Evolutionary conservation across 2,329 filamentous ascomycete species (phyloP), one percentile per base, ranked within the genome.

Genomic region (Diaporthe sp.): DNA sequence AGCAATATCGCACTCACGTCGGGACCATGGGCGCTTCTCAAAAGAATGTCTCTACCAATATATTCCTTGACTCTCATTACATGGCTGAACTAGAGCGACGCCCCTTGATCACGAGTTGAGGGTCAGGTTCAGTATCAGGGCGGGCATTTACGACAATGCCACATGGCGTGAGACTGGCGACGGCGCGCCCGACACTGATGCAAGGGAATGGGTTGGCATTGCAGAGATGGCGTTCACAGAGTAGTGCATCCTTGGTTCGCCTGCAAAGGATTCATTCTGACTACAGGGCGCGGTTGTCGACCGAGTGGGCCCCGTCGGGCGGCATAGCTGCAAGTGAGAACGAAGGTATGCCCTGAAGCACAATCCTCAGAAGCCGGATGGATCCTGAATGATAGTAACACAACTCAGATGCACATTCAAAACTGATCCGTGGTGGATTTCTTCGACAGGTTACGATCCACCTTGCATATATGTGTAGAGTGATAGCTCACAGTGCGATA

Each of bases 291-390:
- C 87, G 92, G 77, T 83, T 96, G 13, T 96, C 95, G 4, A 92
- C 87, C 60, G 90, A 95, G 83, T 98, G 96, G 95, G 88, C 92
- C 38, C 95, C 95, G 2, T 94, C 92, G 0, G 92, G 92, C 57
- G 92, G 93, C 10, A 90, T 94, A 71, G 87, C 91, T 74, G 86
- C 87, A 54, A 86, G 86, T 35, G 85, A 89, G 57, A 86, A 88
- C 70, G 90, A 90, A 83, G 86, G 89, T 90, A 80, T 77, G 81
- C 68, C 13, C 15, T 5, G 13, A 19, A 50, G 9, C 30, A 52
- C 42, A 38, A 5, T 15, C 64, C 19, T 9, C n/a, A n/a, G 8
- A 15, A 22, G 8, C n/a, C 38, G 40, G 12, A 40, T 40, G 47
- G 33, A 5, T 8, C 64, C 28, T 40, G 45, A 10, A 40, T n/a